Evolutionary conservation across 1,284 basidiomycete genomes (phyloP).

Genomic region (Cutaneotrichosporon arboriforme): DNA sequence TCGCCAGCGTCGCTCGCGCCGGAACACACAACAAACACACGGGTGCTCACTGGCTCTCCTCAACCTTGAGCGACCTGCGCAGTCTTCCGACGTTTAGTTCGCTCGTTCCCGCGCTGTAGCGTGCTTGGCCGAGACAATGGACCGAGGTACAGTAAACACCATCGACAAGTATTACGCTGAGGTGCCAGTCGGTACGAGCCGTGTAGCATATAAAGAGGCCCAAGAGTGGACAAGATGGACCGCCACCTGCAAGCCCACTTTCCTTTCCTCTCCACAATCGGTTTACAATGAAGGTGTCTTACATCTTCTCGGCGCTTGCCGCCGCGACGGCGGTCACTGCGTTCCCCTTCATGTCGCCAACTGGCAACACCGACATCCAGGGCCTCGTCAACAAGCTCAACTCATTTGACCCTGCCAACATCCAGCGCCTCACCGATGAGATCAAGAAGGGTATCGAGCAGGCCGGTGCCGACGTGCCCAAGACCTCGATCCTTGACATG

Average conservation of each 20-base stretch:
- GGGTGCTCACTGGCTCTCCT: too few relatives aligned
- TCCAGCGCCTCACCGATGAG: constrained; percentile 2
- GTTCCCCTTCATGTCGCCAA: constrained; percentile 12
- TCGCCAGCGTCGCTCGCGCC: too few relatives aligned
- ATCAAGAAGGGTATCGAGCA: constrained; percentile 12
- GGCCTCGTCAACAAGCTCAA: constrained; percentile 5
- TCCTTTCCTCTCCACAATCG: constrained; percentile 1
- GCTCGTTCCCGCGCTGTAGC: too few relatives aligned
- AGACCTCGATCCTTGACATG: constrained; percentile 1
- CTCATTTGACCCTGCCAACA: constrained; percentile 1
- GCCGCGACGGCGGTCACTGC: constrained; percentile 7
- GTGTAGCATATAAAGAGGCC: too few relatives aligned
- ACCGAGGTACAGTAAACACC: too few relatives aligned
- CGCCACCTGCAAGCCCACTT: not conserved
- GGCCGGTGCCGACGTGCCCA: constrained; percentile 3
- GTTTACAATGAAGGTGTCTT: constrained; percentile 9
- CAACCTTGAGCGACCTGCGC: too few relatives aligned
- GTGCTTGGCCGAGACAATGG: too few relatives aligned
- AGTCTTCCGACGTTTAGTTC: too few relatives aligned
- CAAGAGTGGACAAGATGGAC: not conserved
- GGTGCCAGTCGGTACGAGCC: too few relatives aligned
- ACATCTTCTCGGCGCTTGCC: not conserved
- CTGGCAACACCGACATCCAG: constrained; percentile 5
- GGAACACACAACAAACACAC: too few relatives aligned
- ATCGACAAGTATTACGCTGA: too few relatives aligned